Evolutionary conservation across 208 protist species (phyloP), one percentile per base, ranked within the genome.

Genomic region (Naegleria fowleri): DNA sequence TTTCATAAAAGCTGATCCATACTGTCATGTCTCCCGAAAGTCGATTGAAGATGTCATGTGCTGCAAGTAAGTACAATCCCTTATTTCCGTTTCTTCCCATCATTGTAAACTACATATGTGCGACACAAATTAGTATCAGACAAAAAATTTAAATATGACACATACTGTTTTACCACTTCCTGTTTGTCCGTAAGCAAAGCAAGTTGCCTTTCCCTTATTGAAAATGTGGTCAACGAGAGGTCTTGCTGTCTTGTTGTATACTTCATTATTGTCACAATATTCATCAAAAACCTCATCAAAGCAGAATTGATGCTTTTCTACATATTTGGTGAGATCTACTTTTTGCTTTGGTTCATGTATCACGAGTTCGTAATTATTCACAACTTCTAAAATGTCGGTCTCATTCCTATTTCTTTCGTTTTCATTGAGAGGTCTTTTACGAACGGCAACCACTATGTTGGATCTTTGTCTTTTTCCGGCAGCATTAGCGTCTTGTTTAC

Each of bases 141-240:
- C 43, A 48, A 48, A 48, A 48, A 48, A 48, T 48, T n/a, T n/a
- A 16, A 22, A 58, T 6, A 58, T 75, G 25, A 75, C 16, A 75
- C 58, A n/a, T 75, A 75, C 58, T 25, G 94, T 98, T 94, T 99
- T 99, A 59, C 98, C 98, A 48, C 94, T 96, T 48, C 97, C 97
- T n/a, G 98, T 99, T 92, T 99, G 98, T 38, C 98, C 98, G 92
- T 99, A 99, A 33, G 98, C 97, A 93, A 99, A 99, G 92, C 97
- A 98, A 16, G 98, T 99, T 5, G 97, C 98, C 51, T 98, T 98
- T 52, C 97, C 97, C 83, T 97, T 93, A 83, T 95, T 95, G 92
- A 99, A 98, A 11, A 99, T 96, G n/a, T 96, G 97, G 76, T 98
- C 96, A 51, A 99, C 96, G 5, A 99, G 95, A 40, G 97, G 98